phyloP scores from a whole-genome alignment of 2,329 filamentous ascomycete genomes.

The Dendrostoma leiphaemia region DNA sequence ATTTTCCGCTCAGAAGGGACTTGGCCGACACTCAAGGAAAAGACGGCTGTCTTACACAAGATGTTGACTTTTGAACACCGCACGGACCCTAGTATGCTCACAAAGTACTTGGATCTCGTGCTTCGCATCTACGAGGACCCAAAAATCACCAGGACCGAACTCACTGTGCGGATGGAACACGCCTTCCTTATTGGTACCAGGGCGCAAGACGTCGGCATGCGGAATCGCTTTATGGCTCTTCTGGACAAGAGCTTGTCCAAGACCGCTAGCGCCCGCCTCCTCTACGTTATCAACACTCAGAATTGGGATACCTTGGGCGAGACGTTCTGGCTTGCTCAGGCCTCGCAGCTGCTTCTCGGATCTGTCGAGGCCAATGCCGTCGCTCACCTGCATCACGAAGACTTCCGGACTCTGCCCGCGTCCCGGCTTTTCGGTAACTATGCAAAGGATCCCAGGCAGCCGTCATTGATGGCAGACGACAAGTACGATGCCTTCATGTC shows the following conservation, averaged over 20 bases:
- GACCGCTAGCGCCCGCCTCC: constrained; percentile 81
- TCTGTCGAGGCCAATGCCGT: constrained; percentile 82
- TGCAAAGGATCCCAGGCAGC: constrained; percentile 63
- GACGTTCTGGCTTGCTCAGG: constrained; percentile 95
- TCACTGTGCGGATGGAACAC: constrained; percentile 96
- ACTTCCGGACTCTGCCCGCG: constrained; percentile 75
- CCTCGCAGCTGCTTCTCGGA: constrained; percentile 87
- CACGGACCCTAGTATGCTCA: constrained; percentile 77
- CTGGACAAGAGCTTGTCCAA: constrained; percentile 95
- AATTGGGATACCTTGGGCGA: constrained; percentile 97
- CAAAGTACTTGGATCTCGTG: constrained; percentile 91
- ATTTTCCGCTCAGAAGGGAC: constrained; percentile 93
- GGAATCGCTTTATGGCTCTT: constrained; percentile 93
- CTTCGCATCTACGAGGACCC: constrained; percentile 98
- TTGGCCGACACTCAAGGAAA: constrained; percentile 97
- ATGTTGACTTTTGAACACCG: constrained; percentile 95
- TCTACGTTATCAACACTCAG: constrained; percentile 85
- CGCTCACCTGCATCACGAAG: constrained; percentile 76
- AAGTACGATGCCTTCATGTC: constrained; percentile 77
- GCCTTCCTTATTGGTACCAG: constrained; percentile 95
- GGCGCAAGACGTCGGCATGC: constrained; percentile 93
- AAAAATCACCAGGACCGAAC: constrained; percentile 89
- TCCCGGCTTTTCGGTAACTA: constrained; percentile 74
- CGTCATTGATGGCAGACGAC: constrained; percentile 74
- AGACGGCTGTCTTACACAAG: constrained; percentile 97